phyloP scores from a whole-genome alignment of 495 filamentous ascomycete genomes.

The Aspergillus indologenus region DNA sequence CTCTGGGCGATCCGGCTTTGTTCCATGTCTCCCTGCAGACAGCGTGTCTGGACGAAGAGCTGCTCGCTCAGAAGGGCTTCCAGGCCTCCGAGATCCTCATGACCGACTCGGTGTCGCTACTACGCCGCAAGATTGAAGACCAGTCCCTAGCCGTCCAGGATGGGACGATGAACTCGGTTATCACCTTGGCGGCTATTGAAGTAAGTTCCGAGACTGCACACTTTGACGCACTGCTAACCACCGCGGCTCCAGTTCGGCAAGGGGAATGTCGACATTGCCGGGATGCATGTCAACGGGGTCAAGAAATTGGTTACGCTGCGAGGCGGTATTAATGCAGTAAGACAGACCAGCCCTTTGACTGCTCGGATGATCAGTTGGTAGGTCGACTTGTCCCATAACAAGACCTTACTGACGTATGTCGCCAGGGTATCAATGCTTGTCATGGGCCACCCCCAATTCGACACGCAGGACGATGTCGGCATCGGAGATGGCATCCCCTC shows the following conservation, averaged over 20 bases:
- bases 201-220: slow-evolving; percentile 25
- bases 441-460: slow-evolving; percentile 46
- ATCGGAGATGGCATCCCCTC: slow-evolving; percentile 45
- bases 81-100: slow-evolving; percentile 48
- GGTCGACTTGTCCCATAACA: slow-evolving; percentile 7
- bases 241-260: slow-evolving; percentile 40
- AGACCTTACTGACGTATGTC: slow-evolving; percentile 7
- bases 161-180: slow-evolving; percentile 52
- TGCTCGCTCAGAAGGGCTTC: slow-evolving; percentile 46
- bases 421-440: slow-evolving; percentile 52
- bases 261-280: slow-evolving; percentile 39
- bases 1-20: slow-evolving; percentile 48
- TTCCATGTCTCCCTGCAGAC: slow-evolving; percentile 54
- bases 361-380: slow-evolving; percentile 53
- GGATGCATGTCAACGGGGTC: slow-evolving; percentile 51
- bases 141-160: slow-evolving; percentile 47
- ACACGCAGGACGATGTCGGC: slow-evolving; percentile 46
- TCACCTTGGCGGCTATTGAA: slow-evolving; percentile 51
- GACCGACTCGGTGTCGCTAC: slow-evolving; percentile 47
- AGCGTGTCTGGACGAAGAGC: slow-evolving; percentile 52
- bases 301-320: slow-evolving; percentile 44
- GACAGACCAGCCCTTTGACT: slow-evolving; percentile 48
- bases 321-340: slow-evolving; percentile 46
- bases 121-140: slow-evolving; percentile 44
- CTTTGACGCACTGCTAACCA: background rate